Evolutionary conservation across 2,329 filamentous ascomycete species (phyloP).

Genomic region (Coleophoma eucalyptorum): DNA sequence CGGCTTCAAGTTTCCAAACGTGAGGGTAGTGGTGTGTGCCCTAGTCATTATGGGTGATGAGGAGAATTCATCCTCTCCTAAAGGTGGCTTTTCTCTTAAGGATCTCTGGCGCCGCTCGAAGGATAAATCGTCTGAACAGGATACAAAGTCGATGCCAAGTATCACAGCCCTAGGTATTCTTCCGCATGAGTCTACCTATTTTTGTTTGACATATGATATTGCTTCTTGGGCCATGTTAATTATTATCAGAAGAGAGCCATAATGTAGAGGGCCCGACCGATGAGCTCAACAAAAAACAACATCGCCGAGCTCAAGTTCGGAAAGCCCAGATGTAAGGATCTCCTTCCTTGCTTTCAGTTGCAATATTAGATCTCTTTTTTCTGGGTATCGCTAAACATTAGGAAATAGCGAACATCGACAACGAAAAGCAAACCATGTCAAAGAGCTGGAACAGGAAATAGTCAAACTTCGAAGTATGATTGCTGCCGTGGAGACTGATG

Average conservation of each 20-base stretch:
- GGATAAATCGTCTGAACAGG: neutral
- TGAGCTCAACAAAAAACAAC: conserved; percentile 13
- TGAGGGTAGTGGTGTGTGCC: too few relatives aligned
- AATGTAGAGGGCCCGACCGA: neutral
- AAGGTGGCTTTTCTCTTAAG: neutral
- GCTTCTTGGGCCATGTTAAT: neutral
- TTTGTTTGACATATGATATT: neutral
- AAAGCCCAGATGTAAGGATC: conserved; percentile 22
- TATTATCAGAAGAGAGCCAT: neutral
- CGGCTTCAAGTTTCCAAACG: too few relatives aligned
- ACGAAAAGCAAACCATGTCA: conserved; percentile 23
- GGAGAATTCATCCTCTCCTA: neutral
- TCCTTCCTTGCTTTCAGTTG: neutral
- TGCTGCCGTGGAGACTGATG: conserved; percentile 13
- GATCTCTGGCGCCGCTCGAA: neutral
- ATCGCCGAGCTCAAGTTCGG: conserved; percentile 23
- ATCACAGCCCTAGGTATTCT: neutral
- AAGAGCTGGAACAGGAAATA: conserved; percentile 23
- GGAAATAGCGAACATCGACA: conserved; percentile 21
- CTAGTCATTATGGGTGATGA: too few relatives aligned
- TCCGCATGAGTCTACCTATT: neutral
- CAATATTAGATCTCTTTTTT: neutral
- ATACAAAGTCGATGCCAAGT: neutral
- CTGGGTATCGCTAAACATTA: neutral
- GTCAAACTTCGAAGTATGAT: conserved; percentile 22